A percentile compares a stretch with the other conserved stretches of the same genome.
phyloP scores from a whole-genome alignment of 768 basidiomycete species.

The Mycena pura region DNA sequence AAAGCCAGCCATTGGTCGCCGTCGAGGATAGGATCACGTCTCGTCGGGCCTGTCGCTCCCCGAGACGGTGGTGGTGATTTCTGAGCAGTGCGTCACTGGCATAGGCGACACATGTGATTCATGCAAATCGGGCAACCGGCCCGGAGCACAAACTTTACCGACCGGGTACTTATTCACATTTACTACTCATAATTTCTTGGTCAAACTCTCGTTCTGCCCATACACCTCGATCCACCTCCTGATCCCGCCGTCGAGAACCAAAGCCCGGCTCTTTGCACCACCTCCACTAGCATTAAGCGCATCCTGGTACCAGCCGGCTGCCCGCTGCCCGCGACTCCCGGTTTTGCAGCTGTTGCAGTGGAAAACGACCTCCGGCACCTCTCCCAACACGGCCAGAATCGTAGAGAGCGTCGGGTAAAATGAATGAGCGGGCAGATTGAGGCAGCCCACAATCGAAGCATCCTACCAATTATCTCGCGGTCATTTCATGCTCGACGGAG shows the following conservation, averaged over 20 bases:
- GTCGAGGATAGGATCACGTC: too few species aligned
- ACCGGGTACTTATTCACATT: too few species aligned
- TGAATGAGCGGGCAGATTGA: slow-evolving; percentile 24
- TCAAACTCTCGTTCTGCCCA: slow-evolving; percentile 12
- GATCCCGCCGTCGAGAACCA: slow-evolving; percentile 20
- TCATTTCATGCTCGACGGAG: background rate
- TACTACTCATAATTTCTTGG: slow-evolving; percentile 9
- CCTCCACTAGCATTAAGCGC: background rate
- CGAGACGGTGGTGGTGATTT: too few species aligned
- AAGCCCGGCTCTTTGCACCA: slow-evolving; percentile 4
- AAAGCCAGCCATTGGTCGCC: slow-evolving; percentile 13
- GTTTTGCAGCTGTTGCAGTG: slow-evolving; percentile 24
- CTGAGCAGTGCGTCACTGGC: too few species aligned
- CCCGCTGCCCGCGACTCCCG: slow-evolving; percentile 6
- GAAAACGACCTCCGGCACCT: slow-evolving; percentile 17
- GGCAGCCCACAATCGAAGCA: slow-evolving; percentile 6
- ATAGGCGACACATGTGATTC: too few species aligned
- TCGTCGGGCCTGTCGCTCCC: too few species aligned
- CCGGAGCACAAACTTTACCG: background rate
- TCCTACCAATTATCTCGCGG: background rate
- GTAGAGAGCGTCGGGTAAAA: slow-evolving; percentile 22
- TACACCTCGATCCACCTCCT: slow-evolving; percentile 8
- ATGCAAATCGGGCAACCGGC: too few species aligned
- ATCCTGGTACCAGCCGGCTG: slow-evolving; percentile 21
- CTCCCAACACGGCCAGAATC: slow-evolving; percentile 1